Evolutionary conservation across 768 basidiomycete genomes (phyloP), one percentile per base, ranked within the genome.

Genomic region (Phylloporus arenicola): DNA sequence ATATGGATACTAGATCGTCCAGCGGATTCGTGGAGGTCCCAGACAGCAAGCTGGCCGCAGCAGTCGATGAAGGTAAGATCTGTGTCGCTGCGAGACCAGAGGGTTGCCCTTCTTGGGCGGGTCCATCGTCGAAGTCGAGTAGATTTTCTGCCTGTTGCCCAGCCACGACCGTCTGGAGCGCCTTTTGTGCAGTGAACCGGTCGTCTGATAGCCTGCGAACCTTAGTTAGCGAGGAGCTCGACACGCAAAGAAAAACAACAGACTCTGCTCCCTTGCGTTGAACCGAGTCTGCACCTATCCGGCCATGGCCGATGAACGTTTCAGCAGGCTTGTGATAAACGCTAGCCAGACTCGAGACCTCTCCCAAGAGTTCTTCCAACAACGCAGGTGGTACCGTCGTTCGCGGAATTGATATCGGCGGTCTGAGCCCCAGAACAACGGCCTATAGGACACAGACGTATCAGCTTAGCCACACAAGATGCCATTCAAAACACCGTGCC

Each of bases 261-360:
- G 52, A 85, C 83, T 84, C 84, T 48, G 68, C 59, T 48, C 73
- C 80, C 68, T 77, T 84, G 59, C 76, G 74, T 55, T 82, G 80
- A 57, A 94, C 74, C 6, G 86, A 75, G 57, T 93, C 91, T 0
- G 83, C 89, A 8, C 92, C 86, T 50, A 97, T 75, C 43, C 94
- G 78, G 8, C 96, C 95, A 56, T 83, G 83, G 0, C 95, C 96
- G 49, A 99, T 82, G 61, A 99, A 99, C 0, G 96, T 97, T 64
- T 92, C 90, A 31, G 84, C 84, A 0, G 96, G 96, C 68, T 96
- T 97, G 72, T 99, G 96, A 64, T 99, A 99, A 2, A 95, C 92
- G 63, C 92, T 95, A 6, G 92, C 91, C 17, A 98, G 72, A 39
- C 79, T 83, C 2, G 91, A 92, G 19, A 98, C 80, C 65, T 98